These are phyloP conservation scores for Scheffersomyces amazonensis DNA, from an alignment of 805 yeast species.

Conservation along the genomic window DNA sequence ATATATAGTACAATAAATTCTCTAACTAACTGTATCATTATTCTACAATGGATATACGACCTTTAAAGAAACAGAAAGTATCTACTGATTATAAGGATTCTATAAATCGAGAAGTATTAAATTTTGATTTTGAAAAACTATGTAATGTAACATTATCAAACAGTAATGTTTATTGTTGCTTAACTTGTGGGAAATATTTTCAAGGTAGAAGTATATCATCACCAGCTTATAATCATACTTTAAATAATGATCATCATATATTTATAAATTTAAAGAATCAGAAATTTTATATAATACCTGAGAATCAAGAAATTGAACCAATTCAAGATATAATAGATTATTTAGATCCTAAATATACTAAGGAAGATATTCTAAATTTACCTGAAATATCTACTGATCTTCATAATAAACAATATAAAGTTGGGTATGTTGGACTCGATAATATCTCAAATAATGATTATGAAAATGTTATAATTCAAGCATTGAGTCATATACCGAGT, in stretches of 20 bases:
- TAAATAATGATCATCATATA: conserved; percentile 52
- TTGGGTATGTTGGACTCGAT: conserved; percentile 68
- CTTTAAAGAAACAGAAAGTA: conserved; percentile 1
- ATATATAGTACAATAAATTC: too few species aligned
- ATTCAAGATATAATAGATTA: conserved; percentile 48
- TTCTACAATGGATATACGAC: neutral
- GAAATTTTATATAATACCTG: conserved; percentile 62
- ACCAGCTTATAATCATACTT: conserved; percentile 65
- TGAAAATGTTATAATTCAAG: conserved; percentile 55
- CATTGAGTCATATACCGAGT: conserved; percentile 50
- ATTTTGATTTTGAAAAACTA: conserved; percentile 68
- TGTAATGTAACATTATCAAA: conserved; percentile 64
- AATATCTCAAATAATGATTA: conserved; percentile 51
- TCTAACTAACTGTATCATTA: neutral
- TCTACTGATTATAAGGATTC: conserved; percentile 34
- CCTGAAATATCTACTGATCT: conserved; percentile 37
- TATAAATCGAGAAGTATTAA: conserved; percentile 44
- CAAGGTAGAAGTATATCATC: conserved; percentile 66
- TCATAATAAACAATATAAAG: conserved; percentile 43
- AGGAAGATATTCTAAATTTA: conserved; percentile 28
- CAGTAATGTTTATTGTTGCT: conserved; percentile 66
- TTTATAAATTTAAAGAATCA: conserved; percentile 52
- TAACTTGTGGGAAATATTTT: conserved; percentile 70
- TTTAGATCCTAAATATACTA: conserved; percentile 50
- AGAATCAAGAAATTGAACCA: conserved; percentile 41